These are phyloP conservation scores for Phytophthora uliginosa DNA, from an alignment of 352 stramenopile species.

Conservation along the genomic window DNA sequence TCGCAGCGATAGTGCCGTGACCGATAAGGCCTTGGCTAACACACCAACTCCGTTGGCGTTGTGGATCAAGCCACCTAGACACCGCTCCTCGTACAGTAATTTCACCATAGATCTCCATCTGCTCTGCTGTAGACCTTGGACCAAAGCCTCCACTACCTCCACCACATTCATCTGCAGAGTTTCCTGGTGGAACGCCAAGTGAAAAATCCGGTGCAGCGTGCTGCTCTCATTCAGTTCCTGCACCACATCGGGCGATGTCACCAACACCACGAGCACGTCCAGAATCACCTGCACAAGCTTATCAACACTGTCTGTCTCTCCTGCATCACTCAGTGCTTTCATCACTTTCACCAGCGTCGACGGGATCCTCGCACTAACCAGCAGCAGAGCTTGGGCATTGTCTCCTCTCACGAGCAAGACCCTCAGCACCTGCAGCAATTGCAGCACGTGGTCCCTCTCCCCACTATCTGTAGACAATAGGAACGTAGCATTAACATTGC, in stretches of 20 bases:
- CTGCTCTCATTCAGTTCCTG: conserved; percentile 61
- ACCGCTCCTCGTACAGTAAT: conserved; percentile 39
- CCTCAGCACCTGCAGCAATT: conserved; percentile 42
- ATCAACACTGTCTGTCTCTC: background rate
- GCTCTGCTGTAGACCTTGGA: conserved; percentile 23
- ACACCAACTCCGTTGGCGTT: conserved; percentile 26
- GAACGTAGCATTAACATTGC: conserved; percentile 17
- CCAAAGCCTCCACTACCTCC: conserved; percentile 38
- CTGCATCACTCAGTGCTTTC: conserved; percentile 43
- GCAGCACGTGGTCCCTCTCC: conserved; percentile 12
- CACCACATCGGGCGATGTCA: conserved; percentile 50
- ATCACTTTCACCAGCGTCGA: conserved; percentile 66
- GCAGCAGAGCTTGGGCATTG: conserved; percentile 36
- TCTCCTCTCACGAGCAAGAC: conserved; percentile 30
- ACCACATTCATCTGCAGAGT: conserved; percentile 22
- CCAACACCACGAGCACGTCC: conserved; percentile 37
- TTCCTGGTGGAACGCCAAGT: conserved; percentile 41
- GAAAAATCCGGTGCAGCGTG: conserved; percentile 65
- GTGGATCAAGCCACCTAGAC: conserved; percentile 29
- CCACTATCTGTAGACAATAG: conserved; percentile 13
- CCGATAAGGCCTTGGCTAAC: conserved; percentile 30
- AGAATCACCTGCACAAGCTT: conserved; percentile 36
- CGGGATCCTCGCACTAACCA: conserved; percentile 61
- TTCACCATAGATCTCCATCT: conserved; percentile 39
- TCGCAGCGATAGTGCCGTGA: conserved; percentile 30